Base-by-base conservation (phyloP, 2,329 filamentous ascomycete genomes). In the Setomelanomma holmii region DNA sequence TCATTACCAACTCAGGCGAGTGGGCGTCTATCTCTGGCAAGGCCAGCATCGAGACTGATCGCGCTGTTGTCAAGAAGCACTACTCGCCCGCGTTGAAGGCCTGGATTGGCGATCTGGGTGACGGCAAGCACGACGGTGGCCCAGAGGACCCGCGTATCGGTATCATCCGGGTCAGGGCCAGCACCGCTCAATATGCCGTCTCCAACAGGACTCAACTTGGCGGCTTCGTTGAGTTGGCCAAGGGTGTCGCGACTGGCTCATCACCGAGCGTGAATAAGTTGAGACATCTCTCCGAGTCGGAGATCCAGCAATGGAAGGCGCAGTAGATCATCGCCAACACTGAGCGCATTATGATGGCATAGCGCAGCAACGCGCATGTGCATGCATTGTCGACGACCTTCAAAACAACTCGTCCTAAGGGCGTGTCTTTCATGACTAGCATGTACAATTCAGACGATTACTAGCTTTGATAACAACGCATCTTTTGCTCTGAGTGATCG, bases 11-110 rank as follows among this genome's bases (percentile, higher is more conserved):
- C 60, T 84, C 85, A 2, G 90, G 91, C 62, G 87, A 93, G 74
- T 96, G 92, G 92, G 91, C 91, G 0, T 95, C 90, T 2, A 80
- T 96, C 56, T 89, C 89, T n/a, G 92, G 92, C 44, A 82, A 80
- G 1, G 87, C 90, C 1, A 79, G 77, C 21, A 81, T 96, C 63
- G 79, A 89, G 64, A 89, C 88, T 12, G 88, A 93, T 69, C 85
- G 87, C 19, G 79, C 78, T 1, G 75, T 85, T 19, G 83, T 96
- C 50, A 81, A 85, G 72, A 89, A 93, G 67, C 70, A 74, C 65
- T 96, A 96, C 76, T 87, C 81, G 19, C 83, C 86, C 0, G 72
- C 80, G 0, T 79, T 96, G 55, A 93, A 92, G 79, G 89, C 90
- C 0, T 96, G 92, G 92, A 69, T 96, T 14, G 92, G 92, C 5